These are phyloP conservation scores for Apium graveolens DNA, from an alignment of 129 eudicot genomes.

Conservation along the genomic window DNA sequence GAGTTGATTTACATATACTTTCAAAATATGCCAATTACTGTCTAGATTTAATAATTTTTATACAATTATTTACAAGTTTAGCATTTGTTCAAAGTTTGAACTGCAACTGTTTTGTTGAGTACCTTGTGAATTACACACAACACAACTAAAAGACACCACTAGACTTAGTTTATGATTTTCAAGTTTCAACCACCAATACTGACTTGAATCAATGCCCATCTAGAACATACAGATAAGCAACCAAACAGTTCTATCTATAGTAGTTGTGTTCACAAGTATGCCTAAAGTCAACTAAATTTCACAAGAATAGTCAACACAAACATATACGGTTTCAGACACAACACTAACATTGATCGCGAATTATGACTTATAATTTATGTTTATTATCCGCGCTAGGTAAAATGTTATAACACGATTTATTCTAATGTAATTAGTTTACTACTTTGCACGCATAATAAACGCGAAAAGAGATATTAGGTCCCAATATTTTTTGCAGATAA, in stretches of 20 bases:
- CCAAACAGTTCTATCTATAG: not conserved
- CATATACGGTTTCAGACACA: not conserved
- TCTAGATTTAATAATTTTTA: too few relatives aligned
- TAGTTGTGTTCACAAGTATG: not conserved
- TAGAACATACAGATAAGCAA: not conserved
- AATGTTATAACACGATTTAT: too few relatives aligned
- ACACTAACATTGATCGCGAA: not conserved
- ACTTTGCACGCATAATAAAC: too few relatives aligned
- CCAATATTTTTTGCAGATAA: too few relatives aligned
- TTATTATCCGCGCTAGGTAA: not conserved
- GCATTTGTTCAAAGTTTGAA: too few relatives aligned
- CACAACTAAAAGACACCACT: not conserved
- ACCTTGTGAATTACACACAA: not conserved
- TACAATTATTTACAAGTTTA: too few relatives aligned
- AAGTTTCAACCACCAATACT: not conserved
- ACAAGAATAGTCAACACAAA: conserved; percentile 23
- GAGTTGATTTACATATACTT: too few relatives aligned
- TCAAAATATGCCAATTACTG: too few relatives aligned
- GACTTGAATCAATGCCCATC: not conserved
- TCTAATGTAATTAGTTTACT: too few relatives aligned
- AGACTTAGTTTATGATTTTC: not conserved
- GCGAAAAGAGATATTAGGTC: too few relatives aligned
- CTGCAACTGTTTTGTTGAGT: not conserved
- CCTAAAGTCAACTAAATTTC: conserved; percentile 11
- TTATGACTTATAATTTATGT: not conserved